A percentile compares a stretch with the other conserved stretches of the same genome.
Conservation (phyloP, 768 basidiomycete species). For the Xerocomus potaroensis region DNA sequence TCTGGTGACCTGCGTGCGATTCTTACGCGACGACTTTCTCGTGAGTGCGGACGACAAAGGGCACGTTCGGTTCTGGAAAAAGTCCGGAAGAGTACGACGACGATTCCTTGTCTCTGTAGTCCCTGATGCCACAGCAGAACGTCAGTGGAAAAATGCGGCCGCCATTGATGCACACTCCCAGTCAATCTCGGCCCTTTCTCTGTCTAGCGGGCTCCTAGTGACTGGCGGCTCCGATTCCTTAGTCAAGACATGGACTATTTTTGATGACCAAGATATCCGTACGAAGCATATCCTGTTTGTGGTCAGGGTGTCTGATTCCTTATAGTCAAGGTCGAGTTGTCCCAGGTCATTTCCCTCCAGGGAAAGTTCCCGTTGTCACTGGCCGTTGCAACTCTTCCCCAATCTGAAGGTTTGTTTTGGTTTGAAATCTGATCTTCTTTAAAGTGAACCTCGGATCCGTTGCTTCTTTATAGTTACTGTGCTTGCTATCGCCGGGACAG, state of each 20-base stretch:
- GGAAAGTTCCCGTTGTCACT: constrained; percentile 76
- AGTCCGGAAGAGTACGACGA: constrained; percentile 24
- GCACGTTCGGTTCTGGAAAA: constrained; percentile 56
- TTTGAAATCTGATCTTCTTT: constrained; percentile 2
- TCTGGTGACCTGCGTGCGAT: constrained; percentile 73
- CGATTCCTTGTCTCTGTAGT: neutral
- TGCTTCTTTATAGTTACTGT: constrained; percentile 44
- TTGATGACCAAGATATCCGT: constrained; percentile 28
- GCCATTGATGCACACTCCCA: constrained; percentile 58
- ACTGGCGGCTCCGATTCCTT: constrained; percentile 82
- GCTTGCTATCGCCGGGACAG: constrained; percentile 83
- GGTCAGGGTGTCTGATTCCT: constrained; percentile 4
- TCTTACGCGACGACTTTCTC: constrained; percentile 49
- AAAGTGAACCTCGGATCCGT: neutral
- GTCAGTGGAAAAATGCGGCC: constrained; percentile 53
- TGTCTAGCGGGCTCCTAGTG: constrained; percentile 46
- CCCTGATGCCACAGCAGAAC: constrained; percentile 4
- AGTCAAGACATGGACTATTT: constrained; percentile 69
- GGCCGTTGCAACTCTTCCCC: constrained; percentile 60
- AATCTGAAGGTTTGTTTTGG: constrained; percentile 51
- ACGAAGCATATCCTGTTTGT: constrained; percentile 1
- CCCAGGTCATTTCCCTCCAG: constrained; percentile 59
- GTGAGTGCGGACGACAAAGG: constrained; percentile 79
- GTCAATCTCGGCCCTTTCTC: constrained; percentile 65
- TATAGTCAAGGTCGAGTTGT: constrained; percentile 37